These are phyloP conservation scores for Chlorella vulgaris DNA, from an alignment of 139 green algal species.

Conservation along the genomic window DNA sequence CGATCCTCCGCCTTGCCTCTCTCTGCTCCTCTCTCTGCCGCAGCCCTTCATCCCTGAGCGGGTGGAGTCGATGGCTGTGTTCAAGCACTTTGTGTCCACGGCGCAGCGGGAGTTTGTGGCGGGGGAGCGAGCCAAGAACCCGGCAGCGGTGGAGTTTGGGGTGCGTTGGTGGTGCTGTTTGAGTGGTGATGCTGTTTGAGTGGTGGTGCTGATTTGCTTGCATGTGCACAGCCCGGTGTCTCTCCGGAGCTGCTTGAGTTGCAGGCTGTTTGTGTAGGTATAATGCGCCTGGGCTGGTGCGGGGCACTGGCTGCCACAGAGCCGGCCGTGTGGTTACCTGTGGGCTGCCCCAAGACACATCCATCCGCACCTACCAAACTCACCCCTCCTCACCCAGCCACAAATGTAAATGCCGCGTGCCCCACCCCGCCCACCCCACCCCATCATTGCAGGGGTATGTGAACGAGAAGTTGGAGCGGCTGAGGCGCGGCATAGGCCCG, in stretches of 20 bases:
- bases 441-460: slow-evolving; percentile 29
- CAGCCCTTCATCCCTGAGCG: slow-evolving; percentile 10
- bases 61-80: slow-evolving; percentile 43
- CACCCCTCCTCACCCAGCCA: neutral
- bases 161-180: neutral
- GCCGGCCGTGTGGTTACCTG: too few relatives aligned
- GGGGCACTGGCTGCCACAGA: too few relatives aligned
- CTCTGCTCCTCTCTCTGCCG: neutral
- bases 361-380: too few relatives aligned
- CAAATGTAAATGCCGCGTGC: neutral
- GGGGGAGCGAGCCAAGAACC: slow-evolving; percentile 12
- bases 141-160: slow-evolving; percentile 4
- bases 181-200: neutral
- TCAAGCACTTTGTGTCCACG: slow-evolving; percentile 44
- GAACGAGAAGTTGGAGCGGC: slow-evolving; percentile 34
- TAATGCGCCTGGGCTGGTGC: too few relatives aligned
- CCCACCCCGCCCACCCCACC: neutral
- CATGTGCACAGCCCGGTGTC: too few relatives aligned
- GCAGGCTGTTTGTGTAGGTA: too few relatives aligned
- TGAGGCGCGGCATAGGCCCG: slow-evolving; percentile 42
- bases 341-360: too few relatives aligned
- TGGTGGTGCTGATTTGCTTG: neutral
- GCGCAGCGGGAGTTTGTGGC: slow-evolving; percentile 38
- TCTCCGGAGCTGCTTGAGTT: too few relatives aligned
- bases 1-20: neutral